Evolutionary conservation across 495 filamentous ascomycete genomes (phyloP), one percentile per base, ranked within the genome.

Genomic region (Penicillium herquei): DNA sequence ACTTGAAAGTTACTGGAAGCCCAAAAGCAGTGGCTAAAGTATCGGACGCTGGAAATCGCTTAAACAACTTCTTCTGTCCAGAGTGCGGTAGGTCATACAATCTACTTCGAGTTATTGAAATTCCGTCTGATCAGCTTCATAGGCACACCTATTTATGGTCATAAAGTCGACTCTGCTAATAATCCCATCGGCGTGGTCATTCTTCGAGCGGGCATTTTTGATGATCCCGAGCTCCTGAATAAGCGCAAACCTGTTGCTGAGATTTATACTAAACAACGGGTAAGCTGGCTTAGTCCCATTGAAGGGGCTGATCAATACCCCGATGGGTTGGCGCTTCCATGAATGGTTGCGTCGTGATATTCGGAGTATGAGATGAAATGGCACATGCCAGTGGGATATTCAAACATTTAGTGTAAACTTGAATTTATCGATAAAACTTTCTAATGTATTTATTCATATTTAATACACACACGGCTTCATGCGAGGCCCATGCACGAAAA

Each of bases 61-160:
- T 73, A 1, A 61, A 40, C 50, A 75, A 73, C 21, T 72, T 67
- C 57, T 72, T 72, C 56, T 75, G 72, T 51, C 44, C 69, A 0
- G 70, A 75, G 18, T 75, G 72, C 64, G 72, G 72, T 73, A 1
- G 48, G 67, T 62, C 21, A 40, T 46, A 33, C 9, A 48, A 34
- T 39, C 1, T 1, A 8, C 54, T 9, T 47, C 44, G n/a, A 7
- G 50, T 49, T 16, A 47, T 14, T 37, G 10, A 35, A 18, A 37
- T 56, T 69, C 32, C 57, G n/a, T 30, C 49, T 37, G 7, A 55
- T 18, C 13, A 3, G 21, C 12, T 50, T 8, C 0, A n/a, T 57
- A 75, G 72, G 72, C 8, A 70, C 70, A 42, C 69, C 72, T 16
- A 63, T 75, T 8, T 75, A 48, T 56, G 72, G 72, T 30, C 26